Evolutionary conservation across 371 early-diverging fungal genomes (phyloP), one percentile per base, ranked within the genome.

Genomic region (Mucor piriformis): DNA sequence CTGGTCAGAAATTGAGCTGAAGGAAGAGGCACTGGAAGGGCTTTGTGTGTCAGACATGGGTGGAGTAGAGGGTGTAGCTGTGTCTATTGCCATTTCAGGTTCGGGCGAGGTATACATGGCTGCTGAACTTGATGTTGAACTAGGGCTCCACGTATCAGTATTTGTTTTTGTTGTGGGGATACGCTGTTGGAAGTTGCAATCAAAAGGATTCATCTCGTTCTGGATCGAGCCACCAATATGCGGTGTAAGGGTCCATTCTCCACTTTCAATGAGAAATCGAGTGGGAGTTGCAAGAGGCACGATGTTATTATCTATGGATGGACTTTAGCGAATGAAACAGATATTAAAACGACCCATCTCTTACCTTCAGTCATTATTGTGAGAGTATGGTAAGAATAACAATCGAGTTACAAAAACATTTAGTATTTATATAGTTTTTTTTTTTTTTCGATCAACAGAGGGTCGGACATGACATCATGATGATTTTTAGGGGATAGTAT

Each of bases 151-250:
- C 15, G 52, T 51, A 20, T 20, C n/a, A 24, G 38, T 52, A 24
- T 6, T 24, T 16, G 43, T 18, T 21, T 42, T 35, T 0, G 15
- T 4, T 32, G 33, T 37, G n/a, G 43, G 35, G 15, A 27, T 40
- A 13, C 34, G 50, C 8, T 49, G 56, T 46, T 67, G 67, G 33
- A 63, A 63, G 29, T 63, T 62, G 18, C 62, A 65, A 15, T 72
- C 73, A 58, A 72, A 72, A 1, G 73, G 69, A n/a, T 72, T 69
- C 33, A 72, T 57, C 49, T 72, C 73, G 27, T 54, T 40, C 8
- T 55, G 37, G 13, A 66, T 56, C 13, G 56, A 55, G 5, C 35
- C 56, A 29, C 38, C 34, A 18, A 72, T 23, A 12, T 54, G 56
- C 2, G 73, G 66, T 21, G 73, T 69, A 1, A 72, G 37, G 47